Percentiles rank a stretch among this genome's conserved stretches.
phyloP scores from a whole-genome alignment of 2,329 filamentous ascomycete genomes.

The Fusarium vanettenii region DNA sequence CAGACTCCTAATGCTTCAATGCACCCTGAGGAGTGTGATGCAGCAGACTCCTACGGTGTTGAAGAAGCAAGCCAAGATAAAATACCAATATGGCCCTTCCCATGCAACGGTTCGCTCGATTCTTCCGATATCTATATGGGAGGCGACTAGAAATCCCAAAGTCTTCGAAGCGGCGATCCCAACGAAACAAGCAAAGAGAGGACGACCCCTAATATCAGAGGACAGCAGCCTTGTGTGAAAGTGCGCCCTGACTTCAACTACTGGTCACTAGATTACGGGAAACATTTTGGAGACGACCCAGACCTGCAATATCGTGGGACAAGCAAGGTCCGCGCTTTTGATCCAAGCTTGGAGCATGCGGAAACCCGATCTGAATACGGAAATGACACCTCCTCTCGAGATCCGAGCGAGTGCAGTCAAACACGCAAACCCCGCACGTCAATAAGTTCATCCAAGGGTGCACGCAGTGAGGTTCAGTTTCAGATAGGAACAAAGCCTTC shows the following conservation, averaged over 20 bases:
- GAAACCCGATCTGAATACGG: background rate
- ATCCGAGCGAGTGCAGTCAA: background rate
- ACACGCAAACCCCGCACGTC: background rate
- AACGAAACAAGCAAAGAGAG: slow-evolving; percentile 20
- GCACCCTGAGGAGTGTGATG: background rate
- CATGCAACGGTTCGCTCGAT: background rate
- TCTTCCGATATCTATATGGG: slow-evolving; percentile 18
- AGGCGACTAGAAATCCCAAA: slow-evolving; percentile 31
- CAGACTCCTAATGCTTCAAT: background rate
- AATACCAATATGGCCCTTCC: background rate
- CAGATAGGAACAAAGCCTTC: slow-evolving; percentile 10
- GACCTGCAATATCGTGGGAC: background rate
- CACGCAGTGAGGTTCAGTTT: background rate
- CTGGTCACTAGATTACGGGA: slow-evolving; percentile 16
- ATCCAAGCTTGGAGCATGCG: background rate
- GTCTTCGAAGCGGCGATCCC: slow-evolving; percentile 22
- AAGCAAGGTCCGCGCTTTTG: slow-evolving; percentile 36
- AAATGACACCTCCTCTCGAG: background rate
- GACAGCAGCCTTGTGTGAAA: slow-evolving; percentile 41
- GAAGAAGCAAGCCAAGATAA: background rate
- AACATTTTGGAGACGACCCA: background rate
- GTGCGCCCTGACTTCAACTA: slow-evolving; percentile 40
- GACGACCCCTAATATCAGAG: slow-evolving; percentile 25
- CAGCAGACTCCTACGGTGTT: background rate
- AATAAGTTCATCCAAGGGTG: background rate